phyloP scores from a whole-genome alignment of 108 stramenopile species.

The Thalassiosira profunda region DNA sequence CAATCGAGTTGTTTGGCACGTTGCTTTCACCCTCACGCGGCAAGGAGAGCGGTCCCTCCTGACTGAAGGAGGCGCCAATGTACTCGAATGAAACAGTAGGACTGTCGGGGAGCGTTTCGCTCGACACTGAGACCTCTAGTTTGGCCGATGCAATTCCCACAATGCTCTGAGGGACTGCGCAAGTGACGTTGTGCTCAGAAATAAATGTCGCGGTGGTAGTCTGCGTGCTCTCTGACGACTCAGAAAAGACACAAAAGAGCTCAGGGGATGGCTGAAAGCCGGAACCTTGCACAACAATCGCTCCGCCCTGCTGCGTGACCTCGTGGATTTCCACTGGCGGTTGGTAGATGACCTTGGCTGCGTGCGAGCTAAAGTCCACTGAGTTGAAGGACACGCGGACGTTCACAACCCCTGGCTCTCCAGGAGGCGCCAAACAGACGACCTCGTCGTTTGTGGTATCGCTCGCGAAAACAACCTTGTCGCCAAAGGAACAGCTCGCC shows the following conservation, averaged over 20 bases:
- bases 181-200: neutral
- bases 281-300: neutral
- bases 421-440: constrained; percentile 8
- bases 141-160: neutral
- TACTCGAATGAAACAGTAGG: neutral
- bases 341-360: neutral
- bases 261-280: constrained; percentile 7
- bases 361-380: neutral
- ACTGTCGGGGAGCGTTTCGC: neutral
- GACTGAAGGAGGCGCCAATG: neutral
- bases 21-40: too few species aligned
- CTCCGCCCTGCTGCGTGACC: neutral
- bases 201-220: neutral
- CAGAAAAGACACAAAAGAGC: constrained; percentile 8
- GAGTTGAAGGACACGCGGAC: constrained; percentile 6
- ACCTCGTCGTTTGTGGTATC: neutral
- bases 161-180: neutral
- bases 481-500: neutral
- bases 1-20: neutral
- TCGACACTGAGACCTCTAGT: constrained; percentile 6
- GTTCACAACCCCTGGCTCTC: neutral
- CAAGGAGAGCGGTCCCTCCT: too few species aligned
- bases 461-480: neutral
- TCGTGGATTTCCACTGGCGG: constrained; percentile 9
- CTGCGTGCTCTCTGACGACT: neutral